These are phyloP conservation scores for Tricholoma flavovirens DNA, from an alignment of 768 basidiomycete species.

Conservation along the genomic window DNA sequence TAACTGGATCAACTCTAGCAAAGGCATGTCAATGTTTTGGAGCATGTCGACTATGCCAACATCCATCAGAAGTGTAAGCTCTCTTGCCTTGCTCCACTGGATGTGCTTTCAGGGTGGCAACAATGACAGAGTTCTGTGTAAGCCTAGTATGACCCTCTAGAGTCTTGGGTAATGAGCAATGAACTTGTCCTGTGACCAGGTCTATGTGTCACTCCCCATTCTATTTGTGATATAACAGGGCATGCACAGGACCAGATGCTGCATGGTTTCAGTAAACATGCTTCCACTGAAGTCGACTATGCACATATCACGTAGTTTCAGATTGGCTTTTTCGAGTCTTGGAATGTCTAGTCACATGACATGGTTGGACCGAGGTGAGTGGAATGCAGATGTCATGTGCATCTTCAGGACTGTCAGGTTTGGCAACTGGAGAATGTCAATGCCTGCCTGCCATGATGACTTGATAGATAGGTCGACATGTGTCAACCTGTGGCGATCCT, in stretches of 20 bases:
- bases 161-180: background rate
- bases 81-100: background rate
- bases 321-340: background rate
- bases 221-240: background rate
- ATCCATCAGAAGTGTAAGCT: background rate
- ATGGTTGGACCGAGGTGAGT: background rate
- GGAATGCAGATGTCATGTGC: background rate
- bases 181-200: background rate
- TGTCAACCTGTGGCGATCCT: no score
- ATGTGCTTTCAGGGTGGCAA: background rate
- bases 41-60: no score
- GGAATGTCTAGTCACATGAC: background rate
- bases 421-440: background rate
- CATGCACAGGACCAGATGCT: background rate
- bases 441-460: background rate
- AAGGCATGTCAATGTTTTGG: no score
- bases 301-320: background rate
- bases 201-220: background rate
- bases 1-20: no score
- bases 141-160: background rate
- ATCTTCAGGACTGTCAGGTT: background rate
- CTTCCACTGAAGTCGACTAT: background rate
- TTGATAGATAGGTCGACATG: background rate
- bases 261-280: background rate
- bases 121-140: background rate